phyloP scores from a whole-genome alignment of 345 rosid species.

The Isatis tinctoria region DNA sequence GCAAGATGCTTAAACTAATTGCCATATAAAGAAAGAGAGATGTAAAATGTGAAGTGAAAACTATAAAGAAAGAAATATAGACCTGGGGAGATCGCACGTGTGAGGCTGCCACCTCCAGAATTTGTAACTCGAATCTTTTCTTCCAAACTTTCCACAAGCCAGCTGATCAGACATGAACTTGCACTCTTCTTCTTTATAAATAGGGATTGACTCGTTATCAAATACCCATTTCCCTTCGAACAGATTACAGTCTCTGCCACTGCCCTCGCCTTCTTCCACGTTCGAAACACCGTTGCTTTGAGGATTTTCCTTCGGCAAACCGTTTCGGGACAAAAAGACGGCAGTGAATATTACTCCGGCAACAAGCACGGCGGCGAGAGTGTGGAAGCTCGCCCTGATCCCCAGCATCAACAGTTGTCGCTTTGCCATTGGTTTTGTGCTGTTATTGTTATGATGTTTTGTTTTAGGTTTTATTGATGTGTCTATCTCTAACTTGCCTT shows the following conservation, averaged over 20 bases:
- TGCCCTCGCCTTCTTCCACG: neutral
- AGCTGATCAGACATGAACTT: slow-evolving; percentile 70
- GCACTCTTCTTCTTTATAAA: slow-evolving; percentile 75
- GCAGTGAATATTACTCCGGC: slow-evolving; percentile 43
- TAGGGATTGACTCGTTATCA: slow-evolving; percentile 61
- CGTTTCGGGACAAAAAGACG: slow-evolving; percentile 43
- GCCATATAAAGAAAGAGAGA: neutral
- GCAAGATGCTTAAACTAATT: neutral
- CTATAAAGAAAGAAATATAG: neutral
- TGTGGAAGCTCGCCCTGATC: slow-evolving; percentile 53
- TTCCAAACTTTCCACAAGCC: slow-evolving; percentile 79
- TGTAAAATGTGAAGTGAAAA: neutral
- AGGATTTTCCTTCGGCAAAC: slow-evolving; percentile 2
- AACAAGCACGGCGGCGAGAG: slow-evolving; percentile 57
- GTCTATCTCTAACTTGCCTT: slow-evolving; percentile 31
- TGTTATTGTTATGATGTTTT: slow-evolving; percentile 16
- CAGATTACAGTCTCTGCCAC: slow-evolving; percentile 47
- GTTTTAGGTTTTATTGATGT: slow-evolving; percentile 30
- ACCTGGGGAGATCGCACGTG: slow-evolving; percentile 82
- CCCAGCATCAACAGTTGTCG: slow-evolving; percentile 45
- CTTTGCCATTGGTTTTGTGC: slow-evolving; percentile 38
- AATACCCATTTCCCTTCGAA: slow-evolving; percentile 77
- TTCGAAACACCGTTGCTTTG: neutral
- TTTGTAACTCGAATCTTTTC: slow-evolving; percentile 62
- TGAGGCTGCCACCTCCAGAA: slow-evolving; percentile 92